Evolutionary conservation across 2,329 filamentous ascomycete genomes (phyloP), one percentile per base, ranked within the genome.

Genomic region (Aspergillus sp.): DNA sequence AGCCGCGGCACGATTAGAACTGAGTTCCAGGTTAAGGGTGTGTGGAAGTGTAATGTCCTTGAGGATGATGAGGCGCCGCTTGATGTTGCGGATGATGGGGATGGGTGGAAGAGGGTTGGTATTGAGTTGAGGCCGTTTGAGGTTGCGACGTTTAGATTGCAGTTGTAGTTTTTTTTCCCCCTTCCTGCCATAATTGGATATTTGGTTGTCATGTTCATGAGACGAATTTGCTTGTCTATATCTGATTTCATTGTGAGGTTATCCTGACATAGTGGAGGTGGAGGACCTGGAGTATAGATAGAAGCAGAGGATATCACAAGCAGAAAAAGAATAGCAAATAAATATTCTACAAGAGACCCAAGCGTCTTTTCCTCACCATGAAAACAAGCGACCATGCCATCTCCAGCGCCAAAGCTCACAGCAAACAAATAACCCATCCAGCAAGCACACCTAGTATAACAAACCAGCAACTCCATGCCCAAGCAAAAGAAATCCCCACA

Each of bases 41-140:
- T 90, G 33, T 88, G 82, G 77, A 96, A 91, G 82, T 88, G 87
- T 43, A 98, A 96, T 76, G 73, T 96, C 61, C 78, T 99, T 33
- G 95, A 99, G 73, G 95, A 99, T 73, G 90, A 96, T 67, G 75
- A 87, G 55, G 87, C 91, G 63, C 85, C 87, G 69, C 67, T 91
- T 57, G 73, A 81, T 53, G 60, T 88, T n/a, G 59, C 68, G 7
- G 69, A 75, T 17, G 21, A 21, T 6, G 31, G 31, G 55, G 52
- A 58, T n/a, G 70, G 69, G 5, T 71, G 70, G 25, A 67, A 63
- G 14, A 74, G 77, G 65, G 84, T 90, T 57, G 72, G 81, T 46
- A 84, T 95, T 65, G 82, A 84, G 53, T 71, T 96, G 64, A 82
- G 89, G 66, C 85, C 91, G 19, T 96, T 96, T 74, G 92, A 96